These are phyloP conservation scores for Wickerhamomyces rabaulensis DNA, from an alignment of 805 yeast species.

Conservation along the genomic window DNA sequence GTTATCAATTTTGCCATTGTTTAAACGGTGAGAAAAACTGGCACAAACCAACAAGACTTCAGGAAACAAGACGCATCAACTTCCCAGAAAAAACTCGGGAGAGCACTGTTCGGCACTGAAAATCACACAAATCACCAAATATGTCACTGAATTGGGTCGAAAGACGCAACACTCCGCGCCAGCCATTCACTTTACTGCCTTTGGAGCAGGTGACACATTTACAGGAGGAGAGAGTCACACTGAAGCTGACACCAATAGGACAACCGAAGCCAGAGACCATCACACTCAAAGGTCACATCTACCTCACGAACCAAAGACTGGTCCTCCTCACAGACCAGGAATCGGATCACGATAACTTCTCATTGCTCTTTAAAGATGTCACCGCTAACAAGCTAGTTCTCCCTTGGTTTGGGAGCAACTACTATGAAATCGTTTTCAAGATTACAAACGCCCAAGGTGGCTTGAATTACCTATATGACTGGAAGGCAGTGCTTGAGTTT, in stretches of 20 bases:
- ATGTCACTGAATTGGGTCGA: slow-evolving; percentile 30
- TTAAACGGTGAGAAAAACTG: too few species aligned
- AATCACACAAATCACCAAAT: neutral
- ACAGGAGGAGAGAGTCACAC: slow-evolving; percentile 11
- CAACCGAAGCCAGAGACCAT: slow-evolving; percentile 20
- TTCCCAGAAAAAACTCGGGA: too few species aligned
- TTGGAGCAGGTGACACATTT: slow-evolving; percentile 16
- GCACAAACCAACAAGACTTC: too few species aligned
- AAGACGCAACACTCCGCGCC: slow-evolving; percentile 6
- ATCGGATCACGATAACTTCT: slow-evolving; percentile 28
- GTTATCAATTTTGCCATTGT: neutral
- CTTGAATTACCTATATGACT: slow-evolving; percentile 32
- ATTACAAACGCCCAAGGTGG: slow-evolving; percentile 29
- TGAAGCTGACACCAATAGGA: slow-evolving; percentile 16
- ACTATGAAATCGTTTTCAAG: slow-evolving; percentile 39
- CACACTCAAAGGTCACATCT: slow-evolving; percentile 30
- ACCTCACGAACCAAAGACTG: slow-evolving; percentile 37
- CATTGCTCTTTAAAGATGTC: slow-evolving; percentile 29
- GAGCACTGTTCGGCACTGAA: too few species aligned
- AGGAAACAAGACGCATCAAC: too few species aligned
- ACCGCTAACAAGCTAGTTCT: slow-evolving; percentile 34
- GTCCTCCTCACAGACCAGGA: slow-evolving; percentile 26
- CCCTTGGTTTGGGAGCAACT: slow-evolving; percentile 53
- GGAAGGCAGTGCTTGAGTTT: slow-evolving; percentile 34
- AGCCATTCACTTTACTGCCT: slow-evolving; percentile 24